phyloP scores from a whole-genome alignment of 345 rosid species.

The Nephelium lappaceum region DNA sequence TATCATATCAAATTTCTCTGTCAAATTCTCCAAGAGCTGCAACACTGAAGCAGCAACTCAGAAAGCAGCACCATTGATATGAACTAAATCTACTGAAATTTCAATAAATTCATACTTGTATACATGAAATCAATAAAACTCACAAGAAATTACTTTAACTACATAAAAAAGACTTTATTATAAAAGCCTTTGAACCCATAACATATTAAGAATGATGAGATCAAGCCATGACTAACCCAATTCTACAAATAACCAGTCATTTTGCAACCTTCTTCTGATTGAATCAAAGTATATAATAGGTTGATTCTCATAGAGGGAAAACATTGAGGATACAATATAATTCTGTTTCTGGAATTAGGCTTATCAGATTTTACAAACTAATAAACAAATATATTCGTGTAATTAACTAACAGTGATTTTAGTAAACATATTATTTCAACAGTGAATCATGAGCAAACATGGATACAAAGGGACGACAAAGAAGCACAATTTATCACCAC shows the following conservation, averaged over 20 bases:
- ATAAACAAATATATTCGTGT: background rate
- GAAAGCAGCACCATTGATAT: background rate
- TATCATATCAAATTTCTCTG: slow-evolving; percentile 77
- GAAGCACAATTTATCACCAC: background rate
- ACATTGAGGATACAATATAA: background rate
- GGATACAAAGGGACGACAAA: background rate
- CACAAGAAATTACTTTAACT: background rate
- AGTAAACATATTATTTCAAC: background rate
- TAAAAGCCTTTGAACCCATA: background rate
- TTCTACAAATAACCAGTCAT: background rate
- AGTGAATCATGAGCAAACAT: background rate
- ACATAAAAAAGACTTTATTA: background rate
- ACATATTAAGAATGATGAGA: background rate
- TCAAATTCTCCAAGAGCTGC: slow-evolving; percentile 83
- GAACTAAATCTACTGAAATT: background rate
- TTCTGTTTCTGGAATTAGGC: background rate
- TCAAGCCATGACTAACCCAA: slow-evolving; percentile 4
- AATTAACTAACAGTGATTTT: background rate
- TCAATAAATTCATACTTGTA: background rate
- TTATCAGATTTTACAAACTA: background rate
- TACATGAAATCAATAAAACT: slow-evolving; percentile 6
- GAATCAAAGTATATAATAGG: background rate
- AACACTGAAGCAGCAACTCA: slow-evolving; percentile 24
- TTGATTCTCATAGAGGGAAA: background rate
- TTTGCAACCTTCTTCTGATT: background rate